phyloP scores from a whole-genome alignment of 2,329 filamentous ascomycete genomes.

The Phaeosphaeria sp. region DNA sequence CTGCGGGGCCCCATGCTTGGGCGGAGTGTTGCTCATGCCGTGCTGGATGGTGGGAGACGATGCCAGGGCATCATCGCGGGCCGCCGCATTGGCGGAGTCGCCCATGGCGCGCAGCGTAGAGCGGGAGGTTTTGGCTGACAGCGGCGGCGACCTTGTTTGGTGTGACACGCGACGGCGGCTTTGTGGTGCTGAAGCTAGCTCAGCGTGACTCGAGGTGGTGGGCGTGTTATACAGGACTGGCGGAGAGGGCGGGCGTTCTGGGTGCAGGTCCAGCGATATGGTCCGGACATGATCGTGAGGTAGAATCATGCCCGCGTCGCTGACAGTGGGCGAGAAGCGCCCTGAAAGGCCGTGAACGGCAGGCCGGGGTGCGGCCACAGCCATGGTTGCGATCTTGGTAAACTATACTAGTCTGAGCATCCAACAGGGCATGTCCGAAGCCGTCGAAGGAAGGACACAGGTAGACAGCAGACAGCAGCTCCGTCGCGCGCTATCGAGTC shows the following conservation, averaged over 20 bases:
- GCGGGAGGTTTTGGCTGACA: constrained; percentile 43
- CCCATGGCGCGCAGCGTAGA: constrained; percentile 44
- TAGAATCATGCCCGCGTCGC: constrained; percentile 93
- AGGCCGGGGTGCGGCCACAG: constrained; percentile 25
- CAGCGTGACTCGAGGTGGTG: constrained; percentile 30
- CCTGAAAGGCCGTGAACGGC: constrained; percentile 18
- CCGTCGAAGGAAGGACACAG: neutral
- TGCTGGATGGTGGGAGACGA: constrained; percentile 44
- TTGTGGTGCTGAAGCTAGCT: constrained; percentile 37
- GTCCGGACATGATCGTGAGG: constrained; percentile 62
- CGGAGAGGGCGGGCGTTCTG: constrained; percentile 53
- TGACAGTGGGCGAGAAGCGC: constrained; percentile 77
- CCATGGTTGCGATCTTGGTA: constrained; percentile 28
- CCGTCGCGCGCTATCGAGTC: neutral
- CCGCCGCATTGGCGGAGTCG: constrained; percentile 23
- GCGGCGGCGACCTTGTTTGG: constrained; percentile 36
- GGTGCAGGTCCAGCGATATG: constrained; percentile 60
- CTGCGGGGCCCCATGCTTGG: constrained; percentile 23
- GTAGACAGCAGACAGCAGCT: neutral
- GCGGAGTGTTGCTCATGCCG: constrained; percentile 19
- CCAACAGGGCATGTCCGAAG: constrained; percentile 26
- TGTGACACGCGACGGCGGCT: constrained; percentile 38
- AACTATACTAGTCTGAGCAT: constrained; percentile 29
- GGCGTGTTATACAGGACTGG: constrained; percentile 33
- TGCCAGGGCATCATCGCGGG: constrained; percentile 32